A percentile compares a stretch with the other conserved stretches of the same genome.
These are phyloP conservation scores for Fragaria vesca DNA, from an alignment of 306 rosid species.

Conservation along the genomic window DNA sequence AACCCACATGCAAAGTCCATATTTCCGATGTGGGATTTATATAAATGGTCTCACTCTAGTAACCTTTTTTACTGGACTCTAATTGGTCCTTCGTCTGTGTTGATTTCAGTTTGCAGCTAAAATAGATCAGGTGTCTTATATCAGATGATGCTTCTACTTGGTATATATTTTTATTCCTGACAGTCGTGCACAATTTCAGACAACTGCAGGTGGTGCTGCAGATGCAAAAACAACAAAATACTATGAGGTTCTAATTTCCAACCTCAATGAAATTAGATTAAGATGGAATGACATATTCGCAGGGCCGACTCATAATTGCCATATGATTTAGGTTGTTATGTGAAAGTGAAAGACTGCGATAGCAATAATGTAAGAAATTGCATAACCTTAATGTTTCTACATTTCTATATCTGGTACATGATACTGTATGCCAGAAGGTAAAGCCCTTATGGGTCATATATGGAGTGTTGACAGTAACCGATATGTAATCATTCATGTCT, in stretches of 20 bases:
- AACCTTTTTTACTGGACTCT: no score
- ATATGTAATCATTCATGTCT: no score
- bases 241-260: neutral
- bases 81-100: no score
- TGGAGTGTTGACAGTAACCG: no score
- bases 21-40: no score
- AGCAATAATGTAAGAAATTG: neutral
- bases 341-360: neutral
- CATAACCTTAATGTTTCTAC: neutral
- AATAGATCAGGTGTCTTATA: no score
- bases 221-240: neutral
- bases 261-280: neutral
- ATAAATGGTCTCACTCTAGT: no score
- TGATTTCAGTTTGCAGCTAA: no score
- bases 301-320: neutral
- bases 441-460: no score
- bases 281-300: neutral
- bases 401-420: neutral
- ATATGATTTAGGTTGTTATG: neutral
- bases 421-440: neutral
- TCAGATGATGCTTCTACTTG: no score
- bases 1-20: no score
- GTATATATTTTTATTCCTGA: neutral
- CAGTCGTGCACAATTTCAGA: neutral
- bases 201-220: neutral